These are phyloP conservation scores for Picochlorum costavermella DNA, from an alignment of 139 green algal genomes.

Conservation along the genomic window DNA sequence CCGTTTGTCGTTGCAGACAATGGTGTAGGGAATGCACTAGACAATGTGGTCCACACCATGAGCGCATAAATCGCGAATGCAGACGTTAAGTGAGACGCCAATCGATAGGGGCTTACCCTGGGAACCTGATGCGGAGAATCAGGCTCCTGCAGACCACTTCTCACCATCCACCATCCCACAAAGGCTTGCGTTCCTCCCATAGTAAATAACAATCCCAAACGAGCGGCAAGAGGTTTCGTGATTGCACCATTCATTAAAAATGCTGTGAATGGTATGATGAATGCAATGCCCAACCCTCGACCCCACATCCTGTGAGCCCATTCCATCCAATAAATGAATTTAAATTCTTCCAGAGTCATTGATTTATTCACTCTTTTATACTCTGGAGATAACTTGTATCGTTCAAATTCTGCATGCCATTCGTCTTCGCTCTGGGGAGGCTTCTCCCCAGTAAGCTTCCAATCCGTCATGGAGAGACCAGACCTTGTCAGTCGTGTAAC, in stretches of 20 bases:
- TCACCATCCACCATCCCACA: slow-evolving; percentile 99
- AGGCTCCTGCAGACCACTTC: slow-evolving; percentile 42
- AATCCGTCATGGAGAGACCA: slow-evolving; percentile 98
- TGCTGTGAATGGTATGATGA: slow-evolving; percentile 68
- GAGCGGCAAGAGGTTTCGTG: slow-evolving; percentile 53
- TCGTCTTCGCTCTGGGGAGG: slow-evolving; percentile 54
- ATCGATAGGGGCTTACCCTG: slow-evolving; percentile 88
- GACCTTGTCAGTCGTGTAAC: slow-evolving; percentile 90
- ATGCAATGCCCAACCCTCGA: slow-evolving; percentile 60
- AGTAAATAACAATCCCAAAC: slow-evolving; percentile 75
- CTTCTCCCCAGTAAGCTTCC: slow-evolving; percentile 88
- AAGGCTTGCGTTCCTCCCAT: slow-evolving; percentile 86
- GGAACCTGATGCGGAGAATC: slow-evolving; percentile 56
- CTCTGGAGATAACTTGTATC: slow-evolving; percentile 87
- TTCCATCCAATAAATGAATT: slow-evolving; percentile 99
- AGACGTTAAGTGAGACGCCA: slow-evolving; percentile 88
- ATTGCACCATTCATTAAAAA: slow-evolving; percentile 70
- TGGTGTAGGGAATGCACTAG: slow-evolving; percentile 42
- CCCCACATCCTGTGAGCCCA: slow-evolving; percentile 94
- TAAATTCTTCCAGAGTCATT: slow-evolving; percentile 96
- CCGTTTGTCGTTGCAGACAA: slow-evolving; percentile 7
- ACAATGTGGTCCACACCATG: slow-evolving; percentile 88
- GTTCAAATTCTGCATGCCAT: slow-evolving; percentile 83
- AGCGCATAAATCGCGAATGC: slow-evolving; percentile 91
- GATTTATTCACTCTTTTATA: slow-evolving; percentile 73